Base-by-base conservation (phyloP, 805 yeast genomes). In the Pichia cephalocereana region DNA sequence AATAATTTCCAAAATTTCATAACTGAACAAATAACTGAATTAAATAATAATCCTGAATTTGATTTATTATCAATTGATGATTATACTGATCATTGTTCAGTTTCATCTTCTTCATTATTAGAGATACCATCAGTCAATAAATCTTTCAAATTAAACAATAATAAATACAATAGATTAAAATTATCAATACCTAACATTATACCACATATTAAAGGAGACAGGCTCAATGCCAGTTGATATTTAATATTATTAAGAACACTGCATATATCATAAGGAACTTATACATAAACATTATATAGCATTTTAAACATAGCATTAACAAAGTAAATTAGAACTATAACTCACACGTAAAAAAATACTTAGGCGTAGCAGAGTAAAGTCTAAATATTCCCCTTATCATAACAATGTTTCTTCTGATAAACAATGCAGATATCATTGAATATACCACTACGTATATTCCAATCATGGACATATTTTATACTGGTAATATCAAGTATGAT, bases 381-480 rank as follows among this genome's bases (percentile, higher is more conserved):
- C n/a, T n/a, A n/a, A n/a, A n/a, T 3, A 19, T 23, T 23, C 26
- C 26, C 26, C 4, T 23, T 23, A 23, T 23, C 26, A 23, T 23
- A 23, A 23, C 6, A 5, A 19, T 19, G 26, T 34, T 15, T 34
- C 37, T 34, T 34, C 6, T 9, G 7, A 34, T 14, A 34, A 34
- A 12, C 17, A 4, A 40, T 40, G 43, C 28, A 17, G 18, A 4
- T 40, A 12, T 26, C n/a, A 8, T 3, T 40, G n/a, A 12, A 28
- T 11, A 19, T 46, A 8, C 54, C 55, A 8, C 34, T 50, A 27
- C 27, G 34, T n/a, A 10, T 49, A 6, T 34, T 45, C 4, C 39
- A 43, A 17, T 45, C 53, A 28, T 50, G 46, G 47, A 40, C 38
- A 3, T 45, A 50, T 27, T 23, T 50, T 9, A 8, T 45, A n/a